Evolutionary conservation across 192 early-diverging fungal genomes (phyloP), one percentile per base, ranked within the genome.

Genomic region (Coemansia aciculifera): DNA sequence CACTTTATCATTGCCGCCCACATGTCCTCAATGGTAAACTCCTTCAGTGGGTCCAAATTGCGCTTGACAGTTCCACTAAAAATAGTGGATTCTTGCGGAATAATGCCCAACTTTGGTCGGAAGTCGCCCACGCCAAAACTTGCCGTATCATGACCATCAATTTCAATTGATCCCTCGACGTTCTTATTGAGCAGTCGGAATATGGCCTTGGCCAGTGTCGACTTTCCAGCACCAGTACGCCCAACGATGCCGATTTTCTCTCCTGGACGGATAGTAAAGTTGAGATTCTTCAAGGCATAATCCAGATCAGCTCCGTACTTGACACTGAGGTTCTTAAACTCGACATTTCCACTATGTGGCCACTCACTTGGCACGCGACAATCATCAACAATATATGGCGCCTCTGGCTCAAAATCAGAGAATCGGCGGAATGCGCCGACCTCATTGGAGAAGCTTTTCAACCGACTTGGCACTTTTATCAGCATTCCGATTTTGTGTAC

Each of bases 191-290:
- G 79, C 15, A 92, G 67, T 13, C 92, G 86, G 71, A 94, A 92
- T 11, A 92, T 71, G 0, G 88, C 71, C 4, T 73, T 75, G 24
- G 89, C 79, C 65, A 93, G 75, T 32, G 83, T 85, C 29, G 75
- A 75, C 44, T 90, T 91, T 13, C 89, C 89, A n/a, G 90, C 89
- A 4, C 92, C 92, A 9, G 92, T 92, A 5, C 94, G 81, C 19
- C 94, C 94, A 31, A 95, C 87, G 12, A 88, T 83, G 29, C 87
- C 87, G 46, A 88, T 68, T 43, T 87, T 87, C 51, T 87, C 86
- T 7, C 88, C 88, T 0, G 85, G 81, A 4, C 79, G 79, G 56
- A 94, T 84, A 11, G 73, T 60, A 24, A 90, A 34, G 11, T 78
- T 81, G 32, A 94, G 77, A 44, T 86, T 66, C 38, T 89, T 79